Conservation (phyloP, 768 basidiomycete species). For the Cystobasidium tubakii region DNA sequence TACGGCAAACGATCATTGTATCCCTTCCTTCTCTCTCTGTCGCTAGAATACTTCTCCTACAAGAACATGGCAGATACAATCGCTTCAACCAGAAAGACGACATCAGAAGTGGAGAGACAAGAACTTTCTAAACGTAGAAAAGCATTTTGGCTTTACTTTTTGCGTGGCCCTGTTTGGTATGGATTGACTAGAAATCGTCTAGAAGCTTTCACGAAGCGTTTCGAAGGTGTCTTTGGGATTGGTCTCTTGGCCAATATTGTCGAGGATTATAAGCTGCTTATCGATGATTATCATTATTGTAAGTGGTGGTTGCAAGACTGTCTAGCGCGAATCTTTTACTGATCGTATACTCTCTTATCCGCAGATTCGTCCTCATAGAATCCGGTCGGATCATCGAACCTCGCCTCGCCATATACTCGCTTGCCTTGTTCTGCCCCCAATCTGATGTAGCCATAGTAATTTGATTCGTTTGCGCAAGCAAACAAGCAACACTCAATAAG, state of each 20-base stretch:
- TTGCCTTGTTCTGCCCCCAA: too few species aligned
- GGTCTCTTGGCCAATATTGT: conserved; percentile 14
- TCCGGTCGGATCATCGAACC: background rate
- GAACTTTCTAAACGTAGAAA: conserved; percentile 24
- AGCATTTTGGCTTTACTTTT: conserved; percentile 33
- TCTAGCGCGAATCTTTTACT: background rate
- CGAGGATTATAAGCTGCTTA: conserved; percentile 19
- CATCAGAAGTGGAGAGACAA: conserved; percentile 31
- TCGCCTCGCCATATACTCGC: background rate
- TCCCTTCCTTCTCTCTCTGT: conserved; percentile 46
- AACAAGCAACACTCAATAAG: background rate
- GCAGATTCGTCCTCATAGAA: conserved; percentile 3
- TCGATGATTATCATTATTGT: conserved; percentile 36
- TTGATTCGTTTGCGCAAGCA: background rate
- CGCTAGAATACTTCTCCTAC: conserved; percentile 44
- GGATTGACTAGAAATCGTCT: conserved; percentile 30
- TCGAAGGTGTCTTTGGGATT: conserved; percentile 26
- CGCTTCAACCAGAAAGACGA: background rate
- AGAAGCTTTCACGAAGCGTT: background rate
- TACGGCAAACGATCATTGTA: conserved; percentile 44
- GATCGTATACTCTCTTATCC: background rate
- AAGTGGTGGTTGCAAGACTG: too few species aligned
- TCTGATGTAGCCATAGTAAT: background rate
- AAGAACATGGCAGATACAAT: conserved; percentile 33
- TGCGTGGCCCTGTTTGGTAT: conserved; percentile 27